Percentiles rank a stretch among this genome's conserved stretches.
Conservation (phyloP, 2,329 filamentous ascomycete species). For the Fusarium transvaalense region DNA sequence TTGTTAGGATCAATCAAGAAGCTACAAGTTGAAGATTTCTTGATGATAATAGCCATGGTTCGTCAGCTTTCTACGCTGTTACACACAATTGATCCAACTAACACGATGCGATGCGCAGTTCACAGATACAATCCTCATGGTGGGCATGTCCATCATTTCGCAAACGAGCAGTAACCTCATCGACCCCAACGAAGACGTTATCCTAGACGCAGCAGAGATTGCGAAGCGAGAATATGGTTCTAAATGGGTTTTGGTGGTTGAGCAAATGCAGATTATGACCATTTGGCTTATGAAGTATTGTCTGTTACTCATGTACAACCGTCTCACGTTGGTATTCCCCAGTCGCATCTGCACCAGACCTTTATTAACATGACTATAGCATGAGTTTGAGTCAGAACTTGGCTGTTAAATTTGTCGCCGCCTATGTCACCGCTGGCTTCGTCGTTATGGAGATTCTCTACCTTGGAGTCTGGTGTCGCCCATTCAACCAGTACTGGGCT, state of each 20-base stretch:
- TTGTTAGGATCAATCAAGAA: conserved; percentile 60
- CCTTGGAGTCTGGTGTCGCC: conserved; percentile 66
- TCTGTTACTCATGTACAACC: conserved; percentile 68
- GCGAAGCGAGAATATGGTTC: conserved; percentile 62
- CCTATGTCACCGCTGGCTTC: conserved; percentile 61
- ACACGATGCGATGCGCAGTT: conserved; percentile 48
- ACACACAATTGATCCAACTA: neutral
- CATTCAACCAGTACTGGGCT: conserved; percentile 69
- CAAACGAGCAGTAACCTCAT: conserved; percentile 72
- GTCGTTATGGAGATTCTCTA: conserved; percentile 65
- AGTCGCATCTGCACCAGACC: neutral
- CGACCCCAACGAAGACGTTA: conserved; percentile 58
- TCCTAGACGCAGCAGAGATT: conserved; percentile 61
- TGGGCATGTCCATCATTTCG: conserved; percentile 66
- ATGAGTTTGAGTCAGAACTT: conserved; percentile 61
- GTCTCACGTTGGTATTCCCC: conserved; percentile 61
- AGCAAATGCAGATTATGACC: conserved; percentile 71
- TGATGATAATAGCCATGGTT: conserved; percentile 67
- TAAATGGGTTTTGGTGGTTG: conserved; percentile 72
- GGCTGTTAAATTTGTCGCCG: conserved; percentile 62
- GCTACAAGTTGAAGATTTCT: conserved; percentile 66
- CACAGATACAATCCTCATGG: conserved; percentile 67
- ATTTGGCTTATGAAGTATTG: conserved; percentile 70
- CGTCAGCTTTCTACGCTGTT: conserved; percentile 49
- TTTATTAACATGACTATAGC: conserved; percentile 45